Percentiles rank a stretch among this genome's conserved stretches.
These are phyloP conservation scores for Sclerotinia glacialis DNA, from an alignment of 2,329 filamentous ascomycete genomes.

Conservation along the genomic window DNA sequence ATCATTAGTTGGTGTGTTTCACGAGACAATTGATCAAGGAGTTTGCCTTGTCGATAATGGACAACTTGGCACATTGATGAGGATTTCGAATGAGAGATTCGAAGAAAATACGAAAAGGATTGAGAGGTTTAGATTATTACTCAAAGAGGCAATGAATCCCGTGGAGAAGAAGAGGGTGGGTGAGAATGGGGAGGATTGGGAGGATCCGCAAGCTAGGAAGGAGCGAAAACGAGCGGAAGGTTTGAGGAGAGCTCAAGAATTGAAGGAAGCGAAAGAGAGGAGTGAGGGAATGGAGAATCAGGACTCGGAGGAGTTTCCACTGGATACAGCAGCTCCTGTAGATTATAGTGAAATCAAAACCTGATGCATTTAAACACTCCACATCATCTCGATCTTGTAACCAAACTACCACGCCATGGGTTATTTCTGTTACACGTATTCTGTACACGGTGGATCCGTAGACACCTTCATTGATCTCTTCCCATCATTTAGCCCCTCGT, in stretches of 20 bases:
- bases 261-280: conserved; percentile 22
- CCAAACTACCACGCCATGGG: conserved; percentile 1
- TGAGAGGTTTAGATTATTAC: conserved; percentile 56
- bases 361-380: background rate
- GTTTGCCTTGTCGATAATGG: conserved; percentile 58
- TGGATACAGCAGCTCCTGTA: background rate
- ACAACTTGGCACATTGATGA: conserved; percentile 66
- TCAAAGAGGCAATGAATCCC: conserved; percentile 30
- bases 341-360: conserved; percentile 8
- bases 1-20: conserved; percentile 66
- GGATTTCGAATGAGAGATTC: conserved; percentile 73
- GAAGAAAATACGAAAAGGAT: conserved; percentile 66
- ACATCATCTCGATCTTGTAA: background rate
- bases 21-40: conserved; percentile 41
- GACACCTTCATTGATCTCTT: background rate
- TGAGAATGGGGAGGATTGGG: conserved; percentile 49
- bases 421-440: conserved; percentile 24
- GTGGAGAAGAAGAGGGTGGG: conserved; percentile 33
- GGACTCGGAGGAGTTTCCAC: background rate
- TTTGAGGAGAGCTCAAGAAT: conserved; percentile 46
- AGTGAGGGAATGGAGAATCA: background rate
- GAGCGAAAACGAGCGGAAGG: conserved; percentile 59
- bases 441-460: conserved; percentile 18
- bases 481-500: background rate
- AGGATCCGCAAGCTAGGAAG: conserved; percentile 51